Conservation (phyloP, 805 yeast species). For the Sugiyamaella marilandica region DNA sequence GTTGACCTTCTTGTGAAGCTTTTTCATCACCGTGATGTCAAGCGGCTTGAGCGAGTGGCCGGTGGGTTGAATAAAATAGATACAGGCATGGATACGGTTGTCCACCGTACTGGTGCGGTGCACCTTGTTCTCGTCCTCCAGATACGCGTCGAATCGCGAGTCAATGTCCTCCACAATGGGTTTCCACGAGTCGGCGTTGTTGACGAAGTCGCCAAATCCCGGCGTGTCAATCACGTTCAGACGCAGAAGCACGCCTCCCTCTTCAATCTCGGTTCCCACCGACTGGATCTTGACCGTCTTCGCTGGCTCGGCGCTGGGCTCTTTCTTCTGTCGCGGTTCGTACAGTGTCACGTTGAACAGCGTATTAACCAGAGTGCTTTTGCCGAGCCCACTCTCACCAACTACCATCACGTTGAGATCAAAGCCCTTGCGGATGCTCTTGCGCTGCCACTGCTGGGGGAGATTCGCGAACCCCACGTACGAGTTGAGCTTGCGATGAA, state of each 20-base stretch:
- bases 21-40: constrained; percentile 83
- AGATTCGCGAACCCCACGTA: constrained; percentile 96
- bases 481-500: constrained; percentile 66
- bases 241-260: constrained; percentile 84
- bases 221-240: constrained; percentile 85
- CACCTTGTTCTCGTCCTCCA: constrained; percentile 84
- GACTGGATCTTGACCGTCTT: constrained; percentile 54
- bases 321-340: constrained; percentile 36
- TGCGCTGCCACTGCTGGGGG: constrained; percentile 98
- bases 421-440: constrained; percentile 85
- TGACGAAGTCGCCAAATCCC: constrained; percentile 89
- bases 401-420: constrained; percentile 82
- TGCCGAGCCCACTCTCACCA: constrained; percentile 83
- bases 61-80: constrained; percentile 95
- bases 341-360: constrained; percentile 69
- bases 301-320: constrained; percentile 43
- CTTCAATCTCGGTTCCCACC: constrained; percentile 72
- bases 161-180: constrained; percentile 90
- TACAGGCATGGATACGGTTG: constrained; percentile 84
- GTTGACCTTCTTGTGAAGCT: constrained; percentile 85
- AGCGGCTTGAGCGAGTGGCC: constrained; percentile 88
- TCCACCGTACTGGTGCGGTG: constrained; percentile 69
- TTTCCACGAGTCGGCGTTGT: constrained; percentile 76
- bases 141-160: constrained; percentile 75
- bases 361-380: constrained; percentile 86